Percentiles rank a stretch among this genome's conserved stretches.
Evolutionary conservation across 305 asterid genomes (phyloP).

Genomic region (Solanum chacoense): DNA sequence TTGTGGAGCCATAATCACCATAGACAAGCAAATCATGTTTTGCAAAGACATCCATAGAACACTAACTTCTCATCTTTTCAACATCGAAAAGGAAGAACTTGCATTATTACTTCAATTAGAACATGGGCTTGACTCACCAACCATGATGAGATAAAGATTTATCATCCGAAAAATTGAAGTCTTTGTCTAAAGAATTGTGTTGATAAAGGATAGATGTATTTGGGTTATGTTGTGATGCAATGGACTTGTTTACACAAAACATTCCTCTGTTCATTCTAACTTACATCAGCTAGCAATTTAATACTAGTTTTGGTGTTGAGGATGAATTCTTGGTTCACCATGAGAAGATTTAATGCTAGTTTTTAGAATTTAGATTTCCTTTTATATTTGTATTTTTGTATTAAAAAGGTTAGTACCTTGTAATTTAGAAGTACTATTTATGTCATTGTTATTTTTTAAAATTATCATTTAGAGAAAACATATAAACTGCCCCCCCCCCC

Average conservation of each 20-base stretch:
- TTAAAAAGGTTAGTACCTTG: too few species aligned
- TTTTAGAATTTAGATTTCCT: not conserved
- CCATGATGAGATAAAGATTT: not conserved
- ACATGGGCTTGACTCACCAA: not conserved
- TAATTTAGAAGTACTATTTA: too few species aligned
- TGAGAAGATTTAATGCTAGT: not conserved
- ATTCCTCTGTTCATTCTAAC: not conserved
- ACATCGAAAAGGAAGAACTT: not conserved
- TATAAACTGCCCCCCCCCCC: not conserved
- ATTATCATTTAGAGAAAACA: too few species aligned
- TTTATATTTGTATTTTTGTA: not conserved
- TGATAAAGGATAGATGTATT: not conserved
- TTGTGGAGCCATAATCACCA: constrained; percentile 12
- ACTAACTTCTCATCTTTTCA: constrained; percentile 58
- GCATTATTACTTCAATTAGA: not conserved
- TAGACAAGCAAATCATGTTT: constrained; percentile 14
- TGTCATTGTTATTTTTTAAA: too few species aligned
- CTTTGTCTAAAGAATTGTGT: not conserved
- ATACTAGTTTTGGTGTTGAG: not conserved
- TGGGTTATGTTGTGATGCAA: not conserved
- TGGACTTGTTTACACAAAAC: not conserved
- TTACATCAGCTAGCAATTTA: not conserved
- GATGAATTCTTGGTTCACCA: not conserved
- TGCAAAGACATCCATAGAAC: constrained; percentile 27
- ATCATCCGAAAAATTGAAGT: not conserved